Evolutionary conservation across 495 filamentous ascomycete genomes (phyloP).

Genomic region (Poronia punctata): DNA sequence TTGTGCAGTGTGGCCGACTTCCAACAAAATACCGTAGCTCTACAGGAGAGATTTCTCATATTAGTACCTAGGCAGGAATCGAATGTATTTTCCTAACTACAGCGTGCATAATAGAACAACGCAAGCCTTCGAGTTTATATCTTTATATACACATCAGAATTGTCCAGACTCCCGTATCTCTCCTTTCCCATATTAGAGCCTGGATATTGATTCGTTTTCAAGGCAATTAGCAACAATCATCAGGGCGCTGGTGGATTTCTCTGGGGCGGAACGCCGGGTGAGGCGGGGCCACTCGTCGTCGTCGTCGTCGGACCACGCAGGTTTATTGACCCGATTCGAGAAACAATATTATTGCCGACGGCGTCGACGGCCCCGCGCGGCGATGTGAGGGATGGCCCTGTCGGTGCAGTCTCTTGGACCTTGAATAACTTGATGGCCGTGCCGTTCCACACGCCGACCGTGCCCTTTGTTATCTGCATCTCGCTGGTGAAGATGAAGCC

Average conservation of each 20-base stretch:
- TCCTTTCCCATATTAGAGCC: too few species aligned
- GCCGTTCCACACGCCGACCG: conserved; percentile 92
- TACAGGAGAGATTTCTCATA: too few species aligned
- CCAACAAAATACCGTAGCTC: too few species aligned
- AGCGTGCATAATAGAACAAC: too few species aligned
- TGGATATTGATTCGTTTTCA: too few species aligned
- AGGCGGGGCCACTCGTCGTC: conserved; percentile 9
- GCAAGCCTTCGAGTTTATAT: too few species aligned
- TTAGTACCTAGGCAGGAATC: too few species aligned
- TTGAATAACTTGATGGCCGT: conserved; percentile 82
- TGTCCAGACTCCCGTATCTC: too few species aligned
- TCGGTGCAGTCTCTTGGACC: conserved; percentile 75
- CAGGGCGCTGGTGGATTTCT: conserved; percentile 10
- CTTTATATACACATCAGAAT: too few species aligned
- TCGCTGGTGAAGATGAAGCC: conserved; percentile 89
- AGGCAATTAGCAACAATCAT: too few species aligned
- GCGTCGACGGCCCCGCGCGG: conserved; percentile 93
- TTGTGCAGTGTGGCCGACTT: too few species aligned
- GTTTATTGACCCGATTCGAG: conserved; percentile 74
- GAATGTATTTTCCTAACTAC: too few species aligned
- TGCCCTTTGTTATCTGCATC: conserved; percentile 80
- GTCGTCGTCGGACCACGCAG: conserved; percentile 27
- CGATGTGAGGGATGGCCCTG: conserved; percentile 72
- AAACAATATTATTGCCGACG: conserved; percentile 85
- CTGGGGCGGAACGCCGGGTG: conserved; percentile 19